These are phyloP conservation scores for Suillus discolor DNA, from an alignment of 768 basidiomycete genomes.

Conservation along the genomic window DNA sequence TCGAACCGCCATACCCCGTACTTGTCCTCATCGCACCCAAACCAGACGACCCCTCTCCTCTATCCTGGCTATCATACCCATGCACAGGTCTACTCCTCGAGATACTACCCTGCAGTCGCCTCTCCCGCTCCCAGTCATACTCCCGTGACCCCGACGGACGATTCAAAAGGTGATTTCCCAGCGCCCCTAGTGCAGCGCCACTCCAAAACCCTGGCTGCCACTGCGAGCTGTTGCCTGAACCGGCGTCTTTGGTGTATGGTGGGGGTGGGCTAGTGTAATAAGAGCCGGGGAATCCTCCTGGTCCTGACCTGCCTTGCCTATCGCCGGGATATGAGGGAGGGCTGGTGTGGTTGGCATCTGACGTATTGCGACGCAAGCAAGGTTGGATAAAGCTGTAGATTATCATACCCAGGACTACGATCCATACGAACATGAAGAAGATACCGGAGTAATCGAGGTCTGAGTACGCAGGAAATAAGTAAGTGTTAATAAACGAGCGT, in stretches of 20 bases:
- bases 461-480: constrained; percentile 24
- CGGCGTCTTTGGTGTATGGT: constrained; percentile 52
- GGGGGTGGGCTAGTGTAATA: constrained; percentile 51
- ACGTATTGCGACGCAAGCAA: constrained; percentile 42
- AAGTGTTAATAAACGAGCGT: neutral
- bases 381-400: constrained; percentile 61
- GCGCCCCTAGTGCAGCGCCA: constrained; percentile 73
- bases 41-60: constrained; percentile 71
- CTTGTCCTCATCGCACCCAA: constrained; percentile 74
- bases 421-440: constrained; percentile 61
- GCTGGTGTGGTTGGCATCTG: constrained; percentile 28
- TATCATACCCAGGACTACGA: constrained; percentile 51
- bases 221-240: constrained; percentile 30
- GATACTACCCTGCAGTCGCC: constrained; percentile 30
- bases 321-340: constrained; percentile 39
- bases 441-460: constrained; percentile 49
- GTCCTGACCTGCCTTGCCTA: constrained; percentile 23
- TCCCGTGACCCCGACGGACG: constrained; percentile 30
- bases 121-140: constrained; percentile 65
- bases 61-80: constrained; percentile 38
- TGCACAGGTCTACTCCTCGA: constrained; percentile 26
- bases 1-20: constrained; percentile 81
- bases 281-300: constrained; percentile 57
- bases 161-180: constrained; percentile 62
- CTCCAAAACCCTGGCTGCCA: constrained; percentile 86